Base-by-base conservation (phyloP, 2,329 filamentous ascomycete genomes). In the Aspergillus versicolor region DNA sequence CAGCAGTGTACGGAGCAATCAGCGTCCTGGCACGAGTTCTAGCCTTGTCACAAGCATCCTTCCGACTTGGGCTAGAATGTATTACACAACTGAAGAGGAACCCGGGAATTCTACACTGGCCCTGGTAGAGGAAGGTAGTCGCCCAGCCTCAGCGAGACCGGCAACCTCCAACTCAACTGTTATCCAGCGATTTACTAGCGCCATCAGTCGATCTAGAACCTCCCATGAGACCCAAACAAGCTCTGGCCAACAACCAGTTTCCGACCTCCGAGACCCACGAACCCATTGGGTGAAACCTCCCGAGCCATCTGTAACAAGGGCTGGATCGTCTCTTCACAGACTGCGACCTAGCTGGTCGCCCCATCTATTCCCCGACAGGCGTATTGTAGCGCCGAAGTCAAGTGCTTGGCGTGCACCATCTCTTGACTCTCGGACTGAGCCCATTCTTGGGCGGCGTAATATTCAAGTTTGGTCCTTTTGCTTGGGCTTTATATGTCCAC, bases 391-490 rank as follows among this genome's bases (percentile, higher is more conserved):
- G 57, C 83, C 79, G 63, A 73, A 64, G 58, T 75, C 63, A 38
- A 88, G 84, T 67, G 79, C 86, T 15, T 94, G 90, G 89, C 84
- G 87, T 59, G 86, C 90, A 1, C 91, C 91, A 1, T 87, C 86
- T 1, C 76, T 89, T 21, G 84, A 86, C 58, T 89, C 87, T 74
- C 83, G 83, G 3, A 84, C 86, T 40, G 84, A 82, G 37, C 81
- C 83, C 15, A 68, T 84, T 3, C 80, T 88, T 61, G 87, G 86
- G 50, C 83, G 84, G 61, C 83, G 89, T 60, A 92, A 92, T 67
- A 76, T 86, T 46, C 91, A 95, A 72, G 82, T 93, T 30, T 78
- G 88, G 52, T 77, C 90, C 48, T 95, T 95, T 74, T 84, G 87
- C 54, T 42, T 88, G 46, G 91, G 91, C 22, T 95, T 95, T 67